Evolutionary conservation across 1,139 yeast genomes (phyloP).

Genomic region (Geotrichum phurueaensis): DNA sequence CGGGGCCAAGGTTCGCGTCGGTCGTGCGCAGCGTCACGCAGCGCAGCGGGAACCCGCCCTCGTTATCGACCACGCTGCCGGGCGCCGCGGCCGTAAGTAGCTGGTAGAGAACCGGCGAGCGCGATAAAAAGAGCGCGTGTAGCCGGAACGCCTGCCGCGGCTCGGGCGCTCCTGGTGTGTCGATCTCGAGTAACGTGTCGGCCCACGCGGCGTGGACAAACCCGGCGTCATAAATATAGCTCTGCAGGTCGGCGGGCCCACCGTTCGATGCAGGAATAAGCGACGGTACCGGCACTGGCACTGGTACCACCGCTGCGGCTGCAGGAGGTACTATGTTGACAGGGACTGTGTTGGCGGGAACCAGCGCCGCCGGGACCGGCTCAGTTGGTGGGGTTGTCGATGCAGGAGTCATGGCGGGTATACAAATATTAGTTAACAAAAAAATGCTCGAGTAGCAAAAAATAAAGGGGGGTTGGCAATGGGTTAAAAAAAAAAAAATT

Average conservation of each 20-base stretch:
- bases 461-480: not conserved
- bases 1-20: constrained; percentile 47
- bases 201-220: constrained; percentile 38
- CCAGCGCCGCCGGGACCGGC: not conserved
- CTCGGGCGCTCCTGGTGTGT: constrained; percentile 20
- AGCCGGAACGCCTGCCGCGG: constrained; percentile 28
- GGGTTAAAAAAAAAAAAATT: too few relatives aligned
- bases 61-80: constrained; percentile 3
- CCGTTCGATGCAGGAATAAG: not conserved
- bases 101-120: constrained; percentile 33
- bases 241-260: not conserved
- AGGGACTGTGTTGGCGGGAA: not conserved
- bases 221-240: constrained; percentile 33
- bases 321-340: not conserved
- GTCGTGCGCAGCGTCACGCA: constrained; percentile 49
- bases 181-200: constrained; percentile 31
- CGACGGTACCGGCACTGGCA: not conserved
- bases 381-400: not conserved
- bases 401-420: not conserved
- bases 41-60: constrained; percentile 32
- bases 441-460: not conserved
- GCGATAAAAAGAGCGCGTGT: constrained; percentile 34
- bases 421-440: not conserved
- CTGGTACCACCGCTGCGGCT: not conserved
- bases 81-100: constrained; percentile 24